Base-by-base conservation (phyloP, 768 basidiomycete species). In the Hydnum rufescens region DNA sequence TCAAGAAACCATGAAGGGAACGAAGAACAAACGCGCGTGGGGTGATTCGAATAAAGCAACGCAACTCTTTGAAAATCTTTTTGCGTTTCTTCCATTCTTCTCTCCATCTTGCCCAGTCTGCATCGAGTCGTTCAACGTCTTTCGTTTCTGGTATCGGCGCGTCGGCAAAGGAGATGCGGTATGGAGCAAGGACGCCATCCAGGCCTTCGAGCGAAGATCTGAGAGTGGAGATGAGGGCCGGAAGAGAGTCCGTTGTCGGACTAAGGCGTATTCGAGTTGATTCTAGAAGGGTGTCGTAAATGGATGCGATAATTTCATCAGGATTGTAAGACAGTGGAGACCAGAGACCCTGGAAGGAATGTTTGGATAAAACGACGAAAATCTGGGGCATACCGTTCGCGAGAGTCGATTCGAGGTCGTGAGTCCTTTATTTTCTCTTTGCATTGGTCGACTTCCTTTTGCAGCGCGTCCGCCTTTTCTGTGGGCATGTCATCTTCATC, bases 91-190 rank as follows among this genome's bases (percentile, higher is more conserved):
- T 64, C 89, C 89, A 93, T 66, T 89, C 81, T 3, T 72, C 70
- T 55, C 81, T 70, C 87, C 87, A 92, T 60, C 73, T 76, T 4
- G 59, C 65, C 82, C 87, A 90, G 30, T 89, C 82, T 1, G 64
- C 62, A 54, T 89, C 79, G 51, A 90, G 67, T 54, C 70, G 66
- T 16, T 71, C 74, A 18, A 84, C 70, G 49, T 89, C 85, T 57
- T 78, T 76, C 4, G 75, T 67, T 18, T 82, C 82, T 29, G 89
- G 72, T 25, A 79, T 70, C 4, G 75, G 73, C 3, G 74, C 26
- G 1, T 47, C 25, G 16, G 8, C 25, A 28, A 25, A 71, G 28
- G 81, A 83, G 28, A 73, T 69, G 31, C 81, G 77, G 42, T 88
- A 70, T 32, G 84, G 80, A 49, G 68, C 64, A 4, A 89, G 70